These are phyloP conservation scores for Boletus vermiculosoides DNA, from an alignment of 768 basidiomycete species.

Conservation along the genomic window DNA sequence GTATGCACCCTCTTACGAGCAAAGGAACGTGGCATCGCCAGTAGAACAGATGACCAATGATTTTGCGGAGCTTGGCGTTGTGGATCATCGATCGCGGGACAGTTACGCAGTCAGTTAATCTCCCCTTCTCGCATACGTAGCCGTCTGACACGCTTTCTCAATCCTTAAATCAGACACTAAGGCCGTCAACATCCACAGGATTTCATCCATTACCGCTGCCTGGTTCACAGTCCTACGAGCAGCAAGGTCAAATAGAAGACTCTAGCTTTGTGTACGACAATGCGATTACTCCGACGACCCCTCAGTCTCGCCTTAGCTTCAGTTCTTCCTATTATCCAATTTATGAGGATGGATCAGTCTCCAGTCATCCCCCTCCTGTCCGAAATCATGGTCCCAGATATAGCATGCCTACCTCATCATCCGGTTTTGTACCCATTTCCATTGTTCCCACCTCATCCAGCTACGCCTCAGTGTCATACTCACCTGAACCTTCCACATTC, in stretches of 20 bases:
- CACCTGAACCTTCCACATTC: constrained; percentile 32
- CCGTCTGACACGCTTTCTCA: constrained; percentile 23
- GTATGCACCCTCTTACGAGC: constrained; percentile 75
- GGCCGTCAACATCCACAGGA: constrained; percentile 36
- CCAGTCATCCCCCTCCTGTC: constrained; percentile 33
- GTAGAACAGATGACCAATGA: constrained; percentile 60
- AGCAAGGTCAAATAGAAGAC: constrained; percentile 33
- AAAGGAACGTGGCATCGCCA: constrained; percentile 38
- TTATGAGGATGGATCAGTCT: constrained; percentile 40
- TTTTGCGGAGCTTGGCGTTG: constrained; percentile 63
- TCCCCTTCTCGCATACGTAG: not conserved
- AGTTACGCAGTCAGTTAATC: constrained; percentile 53
- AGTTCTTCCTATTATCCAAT: constrained; percentile 43
- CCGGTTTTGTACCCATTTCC: constrained; percentile 64
- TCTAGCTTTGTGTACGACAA: constrained; percentile 39
- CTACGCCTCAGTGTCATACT: constrained; percentile 37
- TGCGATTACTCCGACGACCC: constrained; percentile 37
- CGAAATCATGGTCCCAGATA: constrained; percentile 56
- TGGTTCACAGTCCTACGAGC: constrained; percentile 41
- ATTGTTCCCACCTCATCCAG: constrained; percentile 35
- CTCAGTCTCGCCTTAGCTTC: constrained; percentile 34
- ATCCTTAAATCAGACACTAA: constrained; percentile 36
- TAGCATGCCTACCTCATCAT: constrained; percentile 63
- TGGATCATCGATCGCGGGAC: constrained; percentile 50
- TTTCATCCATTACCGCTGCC: constrained; percentile 36